Percentiles rank a stretch among this genome's conserved stretches.
Evolutionary conservation across 768 basidiomycete genomes (phyloP).

Genomic region (Russula griseocarnosa): DNA sequence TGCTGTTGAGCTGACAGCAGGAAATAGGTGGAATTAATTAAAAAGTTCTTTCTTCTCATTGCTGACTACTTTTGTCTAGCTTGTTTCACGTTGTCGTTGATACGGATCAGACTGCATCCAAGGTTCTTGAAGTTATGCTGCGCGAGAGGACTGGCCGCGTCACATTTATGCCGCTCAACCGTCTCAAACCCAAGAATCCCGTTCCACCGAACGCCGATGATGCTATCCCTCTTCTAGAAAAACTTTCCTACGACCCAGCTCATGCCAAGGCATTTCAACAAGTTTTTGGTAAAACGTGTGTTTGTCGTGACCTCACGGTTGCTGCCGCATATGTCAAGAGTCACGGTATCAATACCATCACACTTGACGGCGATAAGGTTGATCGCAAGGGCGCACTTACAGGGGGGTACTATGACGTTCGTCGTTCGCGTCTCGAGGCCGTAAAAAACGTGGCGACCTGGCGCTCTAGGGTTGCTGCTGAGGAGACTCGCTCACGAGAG

Average conservation of each 20-base stretch:
- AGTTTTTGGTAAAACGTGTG: conserved; percentile 96
- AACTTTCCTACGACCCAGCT: conserved; percentile 67
- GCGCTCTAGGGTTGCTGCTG: conserved; percentile 65
- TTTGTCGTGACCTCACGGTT: conserved; percentile 87
- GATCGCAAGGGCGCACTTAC: conserved; percentile 95
- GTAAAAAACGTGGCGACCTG: conserved; percentile 74
- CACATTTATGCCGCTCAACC: conserved; percentile 97
- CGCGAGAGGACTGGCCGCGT: conserved; percentile 91
- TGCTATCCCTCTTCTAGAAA: conserved; percentile 76
- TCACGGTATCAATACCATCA: conserved; percentile 95
- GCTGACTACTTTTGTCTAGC: conserved; percentile 40
- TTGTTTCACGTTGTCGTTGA: conserved; percentile 98
- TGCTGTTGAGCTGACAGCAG: conserved; percentile 91
- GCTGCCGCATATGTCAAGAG: conserved; percentile 93
- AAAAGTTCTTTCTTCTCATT: neutral
- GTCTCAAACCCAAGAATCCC: conserved; percentile 73
- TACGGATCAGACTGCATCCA: conserved; percentile 87
- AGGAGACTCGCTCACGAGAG: conserved; percentile 61
- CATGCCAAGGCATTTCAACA: conserved; percentile 89
- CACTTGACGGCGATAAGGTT: conserved; percentile 94
- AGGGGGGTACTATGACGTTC: conserved; percentile 92
- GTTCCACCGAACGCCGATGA: conserved; percentile 68
- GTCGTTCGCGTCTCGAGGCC: conserved; percentile 84
- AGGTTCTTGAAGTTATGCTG: conserved; percentile 90
- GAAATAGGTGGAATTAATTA: conserved; percentile 67